Conservation (phyloP, 139 green algal genomes). For the Yamagishiella unicocca region DNA sequence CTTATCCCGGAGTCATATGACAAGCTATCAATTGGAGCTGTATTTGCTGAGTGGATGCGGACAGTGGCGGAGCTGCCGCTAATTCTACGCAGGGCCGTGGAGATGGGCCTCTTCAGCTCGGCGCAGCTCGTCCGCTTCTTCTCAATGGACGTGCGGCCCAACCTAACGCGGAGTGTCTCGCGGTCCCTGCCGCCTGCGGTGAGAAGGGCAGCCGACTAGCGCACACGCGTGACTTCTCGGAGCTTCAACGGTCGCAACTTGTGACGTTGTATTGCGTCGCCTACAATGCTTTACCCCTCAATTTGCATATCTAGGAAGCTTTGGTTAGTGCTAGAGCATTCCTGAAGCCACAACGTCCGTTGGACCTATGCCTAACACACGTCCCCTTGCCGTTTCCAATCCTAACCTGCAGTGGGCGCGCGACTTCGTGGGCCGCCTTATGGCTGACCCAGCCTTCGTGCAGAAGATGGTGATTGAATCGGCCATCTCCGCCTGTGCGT, state of each 20-base stretch:
- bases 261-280: no score
- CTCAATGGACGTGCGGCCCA: constrained; percentile 92
- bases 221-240: no score
- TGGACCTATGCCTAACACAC: no score
- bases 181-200: constrained; percentile 81
- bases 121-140: constrained; percentile 95
- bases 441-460: constrained; percentile 97
- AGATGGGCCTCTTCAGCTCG: constrained; percentile 95
- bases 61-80: constrained; percentile 89
- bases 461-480: constrained; percentile 95
- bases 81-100: constrained; percentile 89
- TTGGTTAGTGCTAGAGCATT: no score
- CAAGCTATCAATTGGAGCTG: constrained; percentile 85
- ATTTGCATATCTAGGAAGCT: no score
- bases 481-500: constrained; percentile 75
- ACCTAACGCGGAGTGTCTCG: constrained; percentile 86
- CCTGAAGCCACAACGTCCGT: no score
- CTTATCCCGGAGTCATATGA: constrained; percentile 93
- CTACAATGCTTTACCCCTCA: no score
- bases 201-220: no score
- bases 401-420: constrained; percentile 71
- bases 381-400: no score
- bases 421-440: constrained; percentile 94
- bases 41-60: constrained; percentile 88
- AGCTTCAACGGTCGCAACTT: no score